These are phyloP conservation scores for Apium graveolens DNA, from an alignment of 129 eudicot species.

Conservation along the genomic window DNA sequence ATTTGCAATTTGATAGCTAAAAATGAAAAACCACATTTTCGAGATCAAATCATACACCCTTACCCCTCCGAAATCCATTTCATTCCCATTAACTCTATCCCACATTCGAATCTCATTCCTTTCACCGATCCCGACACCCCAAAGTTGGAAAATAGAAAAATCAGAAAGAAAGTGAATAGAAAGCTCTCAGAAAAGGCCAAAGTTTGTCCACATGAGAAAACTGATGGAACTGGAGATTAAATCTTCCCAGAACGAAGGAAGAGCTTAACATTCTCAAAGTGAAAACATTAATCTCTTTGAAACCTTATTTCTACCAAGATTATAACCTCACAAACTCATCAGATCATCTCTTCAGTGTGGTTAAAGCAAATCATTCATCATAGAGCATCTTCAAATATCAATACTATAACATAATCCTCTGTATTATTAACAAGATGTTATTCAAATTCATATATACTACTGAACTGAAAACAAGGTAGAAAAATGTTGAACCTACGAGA, in stretches of 20 bases:
- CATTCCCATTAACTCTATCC: too few species aligned
- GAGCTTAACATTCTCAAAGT: constrained; percentile 4
- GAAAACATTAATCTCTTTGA: background rate
- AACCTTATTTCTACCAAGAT: constrained; percentile 9
- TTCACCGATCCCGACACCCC: too few species aligned
- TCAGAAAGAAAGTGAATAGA: background rate
- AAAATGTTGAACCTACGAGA: constrained; percentile 73
- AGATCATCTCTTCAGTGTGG: constrained; percentile 64
- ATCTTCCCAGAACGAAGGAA: constrained; percentile 16
- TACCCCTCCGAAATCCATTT: too few species aligned
- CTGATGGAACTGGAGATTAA: background rate
- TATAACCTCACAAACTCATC: background rate
- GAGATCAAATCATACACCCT: too few species aligned
- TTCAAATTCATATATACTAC: too few species aligned
- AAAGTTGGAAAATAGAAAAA: background rate
- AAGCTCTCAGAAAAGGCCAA: constrained; percentile 74
- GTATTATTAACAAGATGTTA: too few species aligned
- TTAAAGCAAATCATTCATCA: constrained; percentile 86
- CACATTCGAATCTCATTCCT: too few species aligned
- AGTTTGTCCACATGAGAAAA: constrained; percentile 63
- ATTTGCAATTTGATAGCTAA: too few species aligned
- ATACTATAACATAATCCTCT: background rate
- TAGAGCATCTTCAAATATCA: constrained; percentile 26
- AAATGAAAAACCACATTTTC: too few species aligned
- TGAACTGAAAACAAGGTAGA: too few species aligned